Conservation (phyloP, 371 early-diverging fungal species). For the Vairimorpha necatrix region DNA sequence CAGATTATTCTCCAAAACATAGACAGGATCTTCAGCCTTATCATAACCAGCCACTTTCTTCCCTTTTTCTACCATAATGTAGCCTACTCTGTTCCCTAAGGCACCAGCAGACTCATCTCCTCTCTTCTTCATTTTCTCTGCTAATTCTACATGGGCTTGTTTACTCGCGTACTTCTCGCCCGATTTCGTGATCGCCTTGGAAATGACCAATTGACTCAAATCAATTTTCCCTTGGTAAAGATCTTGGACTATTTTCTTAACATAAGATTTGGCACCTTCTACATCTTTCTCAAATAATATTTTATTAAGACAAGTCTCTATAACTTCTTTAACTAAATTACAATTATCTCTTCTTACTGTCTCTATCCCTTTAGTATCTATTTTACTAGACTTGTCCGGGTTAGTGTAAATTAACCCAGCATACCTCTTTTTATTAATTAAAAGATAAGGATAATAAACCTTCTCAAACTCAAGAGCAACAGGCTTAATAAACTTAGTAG, state of each 20-base stretch:
- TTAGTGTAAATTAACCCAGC: constrained; percentile 79
- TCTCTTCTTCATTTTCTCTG: constrained; percentile 86
- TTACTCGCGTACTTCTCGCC: constrained; percentile 82
- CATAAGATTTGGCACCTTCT: constrained; percentile 76
- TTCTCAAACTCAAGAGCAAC: constrained; percentile 98
- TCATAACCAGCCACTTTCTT: constrained; percentile 84
- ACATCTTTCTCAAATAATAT: constrained; percentile 84
- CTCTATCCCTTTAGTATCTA: constrained; percentile 98
- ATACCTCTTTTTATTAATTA: constrained; percentile 98
- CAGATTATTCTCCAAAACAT: constrained; percentile 91
- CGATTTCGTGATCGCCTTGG: constrained; percentile 86
- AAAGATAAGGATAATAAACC: constrained; percentile 89
- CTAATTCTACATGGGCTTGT: constrained; percentile 91
- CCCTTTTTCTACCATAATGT: constrained; percentile 84
- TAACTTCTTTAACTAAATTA: constrained; percentile 80
- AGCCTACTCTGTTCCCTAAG: constrained; percentile 96
- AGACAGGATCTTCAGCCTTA: constrained; percentile 95
- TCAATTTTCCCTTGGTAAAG: constrained; percentile 90
- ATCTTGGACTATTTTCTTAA: constrained; percentile 81
- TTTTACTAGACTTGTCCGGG: constrained; percentile 78
- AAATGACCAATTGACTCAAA: constrained; percentile 88
- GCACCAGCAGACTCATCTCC: constrained; percentile 78
- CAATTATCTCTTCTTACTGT: constrained; percentile 98
- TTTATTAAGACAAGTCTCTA: constrained; percentile 82
- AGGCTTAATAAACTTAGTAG: constrained; percentile 78